Evolutionary conservation across 2,329 filamentous ascomycete species (phyloP).

Genomic region (Ascochyta fabae): DNA sequence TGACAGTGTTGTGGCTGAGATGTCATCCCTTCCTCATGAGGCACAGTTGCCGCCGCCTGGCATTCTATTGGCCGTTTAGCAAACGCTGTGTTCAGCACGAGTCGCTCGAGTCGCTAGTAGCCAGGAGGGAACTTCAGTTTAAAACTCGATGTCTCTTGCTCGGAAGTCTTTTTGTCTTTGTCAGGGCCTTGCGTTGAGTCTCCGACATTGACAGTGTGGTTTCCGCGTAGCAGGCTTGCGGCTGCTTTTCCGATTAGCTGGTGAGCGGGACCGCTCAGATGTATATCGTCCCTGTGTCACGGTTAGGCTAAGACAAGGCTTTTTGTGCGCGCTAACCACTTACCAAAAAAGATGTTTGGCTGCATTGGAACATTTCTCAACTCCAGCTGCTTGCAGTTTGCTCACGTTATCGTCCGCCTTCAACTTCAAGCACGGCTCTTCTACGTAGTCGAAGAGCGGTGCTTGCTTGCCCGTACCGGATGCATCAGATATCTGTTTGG

Average conservation of each 20-base stretch:
- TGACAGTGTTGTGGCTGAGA: conserved; percentile 20
- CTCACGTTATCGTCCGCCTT: conserved; percentile 17
- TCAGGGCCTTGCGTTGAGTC: conserved; percentile 12
- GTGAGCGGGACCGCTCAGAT: conserved; percentile 44
- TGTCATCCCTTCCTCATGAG: conserved; percentile 24
- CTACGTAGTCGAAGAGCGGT: conserved; percentile 44
- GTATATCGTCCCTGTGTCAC: conserved; percentile 43
- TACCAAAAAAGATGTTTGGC: conserved; percentile 47
- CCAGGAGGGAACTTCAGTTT: conserved; percentile 42
- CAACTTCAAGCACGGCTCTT: conserved; percentile 41
- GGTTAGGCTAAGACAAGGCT: conserved; percentile 42
- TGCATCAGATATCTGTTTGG: conserved; percentile 41
- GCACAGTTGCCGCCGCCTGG: background rate
- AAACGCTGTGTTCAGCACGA: conserved; percentile 17
- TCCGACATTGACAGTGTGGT: conserved; percentile 39
- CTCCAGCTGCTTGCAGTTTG: conserved; percentile 36
- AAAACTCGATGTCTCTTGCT: conserved; percentile 27
- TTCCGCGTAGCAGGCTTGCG: conserved; percentile 41
- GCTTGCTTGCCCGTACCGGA: conserved; percentile 39
- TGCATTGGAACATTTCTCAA: conserved; percentile 41
- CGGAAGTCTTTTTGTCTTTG: conserved; percentile 21
- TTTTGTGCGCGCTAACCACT: conserved; percentile 34
- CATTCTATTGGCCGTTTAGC: conserved; percentile 1
- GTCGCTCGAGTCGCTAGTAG: conserved; percentile 39
- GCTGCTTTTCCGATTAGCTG: conserved; percentile 46